Conservation (phyloP, 2,329 filamentous ascomycete genomes). For the Stagonosporopsis rhizophila region DNA sequence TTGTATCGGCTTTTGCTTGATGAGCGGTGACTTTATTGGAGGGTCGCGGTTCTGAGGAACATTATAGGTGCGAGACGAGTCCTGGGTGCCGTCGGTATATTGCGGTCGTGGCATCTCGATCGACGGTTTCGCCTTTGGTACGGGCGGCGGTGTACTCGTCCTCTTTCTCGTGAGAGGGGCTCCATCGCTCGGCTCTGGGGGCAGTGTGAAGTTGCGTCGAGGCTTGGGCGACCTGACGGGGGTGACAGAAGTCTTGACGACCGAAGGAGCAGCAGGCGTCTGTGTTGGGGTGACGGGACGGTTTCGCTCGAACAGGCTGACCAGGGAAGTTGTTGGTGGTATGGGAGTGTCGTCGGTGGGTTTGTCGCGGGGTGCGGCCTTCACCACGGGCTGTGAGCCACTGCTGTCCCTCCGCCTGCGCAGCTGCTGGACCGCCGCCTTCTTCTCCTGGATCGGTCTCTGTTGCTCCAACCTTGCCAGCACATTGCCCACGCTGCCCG, state of each 20-base stretch:
- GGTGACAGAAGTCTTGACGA: conserved; percentile 37
- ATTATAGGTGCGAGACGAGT: conserved; percentile 17
- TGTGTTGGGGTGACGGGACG: conserved; percentile 31
- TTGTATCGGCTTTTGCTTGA: conserved; percentile 37
- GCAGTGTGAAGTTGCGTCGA: conserved; percentile 39
- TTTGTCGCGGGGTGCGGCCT: conserved; percentile 30
- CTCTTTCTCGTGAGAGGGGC: conserved; percentile 25
- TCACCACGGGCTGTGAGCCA: conserved; percentile 23
- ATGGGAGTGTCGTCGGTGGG: conserved; percentile 65
- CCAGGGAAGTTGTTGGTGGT: conserved; percentile 68
- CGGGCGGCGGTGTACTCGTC: conserved; percentile 35
- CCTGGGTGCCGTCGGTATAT: conserved; percentile 24
- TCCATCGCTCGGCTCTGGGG: conserved; percentile 36
- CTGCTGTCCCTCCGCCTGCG: conserved; percentile 27
- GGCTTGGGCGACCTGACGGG: conserved; percentile 54
- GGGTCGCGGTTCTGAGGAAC: conserved; percentile 29
- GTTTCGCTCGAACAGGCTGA: conserved; percentile 72
- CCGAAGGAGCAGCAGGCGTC: conserved; percentile 23
- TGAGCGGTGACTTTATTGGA: conserved; percentile 33
- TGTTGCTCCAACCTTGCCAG: conserved; percentile 41
- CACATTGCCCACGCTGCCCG: conserved; percentile 44
- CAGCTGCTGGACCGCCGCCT: conserved; percentile 22
- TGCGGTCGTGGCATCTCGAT: conserved; percentile 21
- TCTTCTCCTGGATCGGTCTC: conserved; percentile 20
- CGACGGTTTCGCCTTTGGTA: conserved; percentile 40